These are phyloP conservation scores for Rhizophora mangle DNA, from an alignment of 345 rosid species.

Conservation along the genomic window DNA sequence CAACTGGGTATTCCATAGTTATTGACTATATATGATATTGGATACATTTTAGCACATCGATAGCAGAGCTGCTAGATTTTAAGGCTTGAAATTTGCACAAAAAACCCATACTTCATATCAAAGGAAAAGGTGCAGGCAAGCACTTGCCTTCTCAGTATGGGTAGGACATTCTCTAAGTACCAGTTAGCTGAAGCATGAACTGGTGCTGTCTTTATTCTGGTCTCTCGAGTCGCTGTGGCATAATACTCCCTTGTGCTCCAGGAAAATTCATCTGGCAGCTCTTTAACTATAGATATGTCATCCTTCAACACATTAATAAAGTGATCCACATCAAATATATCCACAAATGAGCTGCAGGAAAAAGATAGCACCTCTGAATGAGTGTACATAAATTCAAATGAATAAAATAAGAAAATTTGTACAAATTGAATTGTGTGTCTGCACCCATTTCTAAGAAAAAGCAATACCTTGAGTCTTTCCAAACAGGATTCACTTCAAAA, in stretches of 20 bases:
- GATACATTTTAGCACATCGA: not conserved
- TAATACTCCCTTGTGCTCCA: slow-evolving; percentile 98
- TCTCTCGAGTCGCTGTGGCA: slow-evolving; percentile 84
- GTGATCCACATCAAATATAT: slow-evolving; percentile 93
- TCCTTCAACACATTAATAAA: slow-evolving; percentile 56
- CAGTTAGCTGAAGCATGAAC: slow-evolving; percentile 84
- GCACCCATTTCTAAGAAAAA: not conserved
- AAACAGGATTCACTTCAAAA: slow-evolving; percentile 34
- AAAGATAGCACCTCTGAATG: slow-evolving; percentile 15
- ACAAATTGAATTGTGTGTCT: not conserved
- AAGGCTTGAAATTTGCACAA: no score
- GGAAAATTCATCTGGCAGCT: slow-evolving; percentile 59
- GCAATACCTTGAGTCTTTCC: slow-evolving; percentile 30
- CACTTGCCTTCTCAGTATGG: slow-evolving; percentile 70
- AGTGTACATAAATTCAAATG: not conserved
- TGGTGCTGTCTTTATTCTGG: slow-evolving; percentile 90
- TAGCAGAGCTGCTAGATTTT: no score
- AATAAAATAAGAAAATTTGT: not conserved
- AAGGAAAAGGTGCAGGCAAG: not conserved
- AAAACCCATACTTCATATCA: not conserved
- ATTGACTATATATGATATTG: not conserved
- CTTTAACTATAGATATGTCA: slow-evolving; percentile 64
- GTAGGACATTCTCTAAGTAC: slow-evolving; percentile 83
- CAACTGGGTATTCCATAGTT: no score
- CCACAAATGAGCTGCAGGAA: slow-evolving; percentile 66